A percentile compares a stretch with the other conserved stretches of the same genome.
Evolutionary conservation across 495 filamentous ascomycete genomes (phyloP).

Genomic region (Geopyxis carbonaria): DNA sequence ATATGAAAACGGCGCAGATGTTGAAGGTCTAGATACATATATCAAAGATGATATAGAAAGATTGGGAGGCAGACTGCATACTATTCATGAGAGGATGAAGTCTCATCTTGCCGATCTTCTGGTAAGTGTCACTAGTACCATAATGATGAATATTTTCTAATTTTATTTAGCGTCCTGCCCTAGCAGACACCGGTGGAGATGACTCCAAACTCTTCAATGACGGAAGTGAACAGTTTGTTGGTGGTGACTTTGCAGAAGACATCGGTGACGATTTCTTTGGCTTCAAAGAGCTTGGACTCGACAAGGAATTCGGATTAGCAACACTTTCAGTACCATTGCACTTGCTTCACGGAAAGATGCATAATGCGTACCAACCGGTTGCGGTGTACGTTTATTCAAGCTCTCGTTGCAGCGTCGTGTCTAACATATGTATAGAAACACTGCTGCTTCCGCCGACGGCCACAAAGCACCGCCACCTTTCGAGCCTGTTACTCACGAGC

Average conservation of each 20-base stretch:
- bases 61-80: constrained; percentile 60
- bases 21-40: constrained; percentile 71
- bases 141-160: no score
- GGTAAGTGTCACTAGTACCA: constrained; percentile 14
- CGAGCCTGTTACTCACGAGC: constrained; percentile 65
- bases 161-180: constrained; percentile 66
- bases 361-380: constrained; percentile 57
- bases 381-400: constrained; percentile 22
- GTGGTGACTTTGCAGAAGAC: constrained; percentile 92
- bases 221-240: constrained; percentile 91
- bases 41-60: constrained; percentile 88
- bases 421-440: constrained; percentile 21
- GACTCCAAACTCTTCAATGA: constrained; percentile 85
- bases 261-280: constrained; percentile 98
- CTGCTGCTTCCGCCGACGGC: constrained; percentile 37
- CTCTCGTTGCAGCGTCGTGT: constrained; percentile 4
- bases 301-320: constrained; percentile 70
- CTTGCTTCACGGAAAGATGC: constrained; percentile 78
- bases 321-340: constrained; percentile 84
- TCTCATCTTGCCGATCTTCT: constrained; percentile 75
- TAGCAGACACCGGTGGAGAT: constrained; percentile 61
- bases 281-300: constrained; percentile 86
- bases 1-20: constrained; percentile 58
- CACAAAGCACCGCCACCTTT: constrained; percentile 55
- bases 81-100: constrained; percentile 85